Percentiles rank a stretch among this genome's conserved stretches.
phyloP scores from a whole-genome alignment of 139 green algal species.

The Spirogloea muscicola region DNA sequence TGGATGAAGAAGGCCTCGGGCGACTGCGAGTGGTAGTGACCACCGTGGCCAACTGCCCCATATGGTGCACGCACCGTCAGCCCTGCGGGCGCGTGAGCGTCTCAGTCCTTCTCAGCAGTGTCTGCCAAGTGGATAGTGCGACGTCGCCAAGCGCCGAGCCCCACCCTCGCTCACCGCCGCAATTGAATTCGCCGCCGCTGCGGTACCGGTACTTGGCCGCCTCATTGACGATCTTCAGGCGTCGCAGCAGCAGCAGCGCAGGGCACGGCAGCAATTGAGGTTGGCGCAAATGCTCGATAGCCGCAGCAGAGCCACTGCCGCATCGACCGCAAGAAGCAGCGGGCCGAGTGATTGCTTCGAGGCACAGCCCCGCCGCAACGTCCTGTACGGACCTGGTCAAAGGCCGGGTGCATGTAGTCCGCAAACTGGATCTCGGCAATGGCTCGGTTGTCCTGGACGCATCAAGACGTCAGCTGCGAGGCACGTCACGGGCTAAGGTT shows the following conservation, averaged over 20 bases:
- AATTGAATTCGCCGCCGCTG: conserved; percentile 71
- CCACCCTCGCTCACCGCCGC: conserved; percentile 53
- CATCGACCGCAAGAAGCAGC: too few species aligned
- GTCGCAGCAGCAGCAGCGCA: neutral
- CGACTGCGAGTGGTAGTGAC: conserved; percentile 93
- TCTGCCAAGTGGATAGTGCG: neutral
- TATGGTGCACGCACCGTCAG: conserved; percentile 84
- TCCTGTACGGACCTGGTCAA: conserved; percentile 74
- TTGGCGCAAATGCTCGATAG: too few species aligned
- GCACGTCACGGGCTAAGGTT: too few species aligned
- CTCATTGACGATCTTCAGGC: conserved; percentile 81
- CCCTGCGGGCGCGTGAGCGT: conserved; percentile 35
- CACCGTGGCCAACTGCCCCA: conserved; percentile 89
- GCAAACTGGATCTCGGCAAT: conserved; percentile 91
- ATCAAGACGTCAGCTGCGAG: neutral
- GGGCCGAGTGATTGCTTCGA: too few species aligned
- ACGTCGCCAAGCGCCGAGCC: neutral
- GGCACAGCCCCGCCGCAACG: too few species aligned
- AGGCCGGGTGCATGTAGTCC: conserved; percentile 89
- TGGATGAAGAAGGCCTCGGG: conserved; percentile 92
- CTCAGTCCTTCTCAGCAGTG: too few species aligned
- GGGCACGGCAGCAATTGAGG: neutral
- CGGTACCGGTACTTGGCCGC: conserved; percentile 89
- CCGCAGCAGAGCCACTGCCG: too few species aligned
- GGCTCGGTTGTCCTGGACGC: conserved; percentile 60